Evolutionary conservation across 1,284 basidiomycete species (phyloP).

Genomic region (Sanghuangporus baumii): DNA sequence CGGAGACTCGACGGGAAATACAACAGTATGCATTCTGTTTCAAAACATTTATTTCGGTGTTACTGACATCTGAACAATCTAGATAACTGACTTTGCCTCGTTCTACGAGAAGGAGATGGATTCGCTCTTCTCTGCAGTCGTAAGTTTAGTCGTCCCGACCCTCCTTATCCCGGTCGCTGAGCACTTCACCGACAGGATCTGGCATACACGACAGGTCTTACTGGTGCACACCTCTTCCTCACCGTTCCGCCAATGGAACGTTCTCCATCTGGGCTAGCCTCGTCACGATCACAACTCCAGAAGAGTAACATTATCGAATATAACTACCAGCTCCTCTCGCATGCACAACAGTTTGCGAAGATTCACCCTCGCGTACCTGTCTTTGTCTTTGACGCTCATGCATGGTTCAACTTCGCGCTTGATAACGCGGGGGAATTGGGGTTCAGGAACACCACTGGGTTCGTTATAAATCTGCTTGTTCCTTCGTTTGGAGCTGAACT

Average conservation of each 20-base stretch:
- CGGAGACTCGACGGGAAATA: conserved; percentile 41
- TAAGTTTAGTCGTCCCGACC: conserved; percentile 20
- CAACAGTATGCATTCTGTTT: conserved; percentile 30
- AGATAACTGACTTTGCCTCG: conserved; percentile 43
- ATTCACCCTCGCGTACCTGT: conserved; percentile 32
- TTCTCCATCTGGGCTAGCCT: conserved; percentile 32
- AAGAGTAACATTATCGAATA: conserved; percentile 37
- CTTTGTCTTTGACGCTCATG: conserved; percentile 45
- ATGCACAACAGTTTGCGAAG: conserved; percentile 31
- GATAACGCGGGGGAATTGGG: conserved; percentile 37
- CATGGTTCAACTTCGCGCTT: conserved; percentile 42
- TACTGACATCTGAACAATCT: background rate
- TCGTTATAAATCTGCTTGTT: background rate
- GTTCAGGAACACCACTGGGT: conserved; percentile 49
- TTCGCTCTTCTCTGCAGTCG: conserved; percentile 49
- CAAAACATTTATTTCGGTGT: background rate
- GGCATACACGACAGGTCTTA: conserved; percentile 37
- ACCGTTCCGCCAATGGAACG: conserved; percentile 51
- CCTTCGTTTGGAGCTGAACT: background rate
- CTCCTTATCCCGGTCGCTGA: conserved; percentile 9
- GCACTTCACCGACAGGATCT: conserved; percentile 27
- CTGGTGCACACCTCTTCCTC: conserved; percentile 43
- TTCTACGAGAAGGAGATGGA: conserved; percentile 49
- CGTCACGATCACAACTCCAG: conserved; percentile 29
- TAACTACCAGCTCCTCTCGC: conserved; percentile 35